Percentiles rank a stretch among this genome's conserved stretches.
Conservation (phyloP, 768 basidiomycete genomes). For the Mycena albidolilacea region DNA sequence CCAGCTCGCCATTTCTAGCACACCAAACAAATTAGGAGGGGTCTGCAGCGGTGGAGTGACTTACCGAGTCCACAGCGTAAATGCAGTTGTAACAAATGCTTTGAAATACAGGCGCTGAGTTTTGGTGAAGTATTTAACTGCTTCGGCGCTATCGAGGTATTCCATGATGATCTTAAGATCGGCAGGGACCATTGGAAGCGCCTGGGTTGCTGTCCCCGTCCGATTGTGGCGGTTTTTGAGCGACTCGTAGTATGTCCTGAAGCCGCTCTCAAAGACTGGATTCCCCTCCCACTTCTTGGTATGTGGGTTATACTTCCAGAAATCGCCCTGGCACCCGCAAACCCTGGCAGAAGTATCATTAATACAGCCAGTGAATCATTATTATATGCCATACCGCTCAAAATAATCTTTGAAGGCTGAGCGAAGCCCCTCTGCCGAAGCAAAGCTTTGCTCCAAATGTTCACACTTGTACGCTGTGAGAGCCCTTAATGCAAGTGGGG, state of each 20-base stretch:
- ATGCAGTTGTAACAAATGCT: conserved; percentile 40
- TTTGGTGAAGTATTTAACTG: conserved; percentile 11
- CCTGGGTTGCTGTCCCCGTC: conserved; percentile 36
- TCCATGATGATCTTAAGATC: conserved; percentile 40
- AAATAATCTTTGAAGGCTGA: conserved; percentile 42
- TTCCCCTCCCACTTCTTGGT: conserved; percentile 40
- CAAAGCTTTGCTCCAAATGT: conserved; percentile 36
- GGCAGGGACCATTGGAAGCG: conserved; percentile 42
- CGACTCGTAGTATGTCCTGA: conserved; percentile 39
- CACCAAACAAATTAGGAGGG: no score
- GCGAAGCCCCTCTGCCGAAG: conserved; percentile 39
- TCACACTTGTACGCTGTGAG: conserved; percentile 42
- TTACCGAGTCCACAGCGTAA: conserved; percentile 41
- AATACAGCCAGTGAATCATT: background rate
- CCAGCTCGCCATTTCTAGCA: conserved; percentile 30
- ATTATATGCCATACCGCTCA: conserved; percentile 26
- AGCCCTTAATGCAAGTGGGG: conserved; percentile 36
- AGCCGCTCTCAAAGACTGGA: conserved; percentile 40
- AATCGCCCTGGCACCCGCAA: conserved; percentile 39
- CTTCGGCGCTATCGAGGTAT: conserved; percentile 33
- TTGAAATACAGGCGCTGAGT: conserved; percentile 38
- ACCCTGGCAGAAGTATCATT: conserved; percentile 10
- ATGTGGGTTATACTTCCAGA: conserved; percentile 38
- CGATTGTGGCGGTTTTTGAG: conserved; percentile 39
- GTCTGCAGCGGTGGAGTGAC: background rate